Evolutionary conservation across 139 green algal species (phyloP).

Genomic region (Picochlorum sp.): DNA sequence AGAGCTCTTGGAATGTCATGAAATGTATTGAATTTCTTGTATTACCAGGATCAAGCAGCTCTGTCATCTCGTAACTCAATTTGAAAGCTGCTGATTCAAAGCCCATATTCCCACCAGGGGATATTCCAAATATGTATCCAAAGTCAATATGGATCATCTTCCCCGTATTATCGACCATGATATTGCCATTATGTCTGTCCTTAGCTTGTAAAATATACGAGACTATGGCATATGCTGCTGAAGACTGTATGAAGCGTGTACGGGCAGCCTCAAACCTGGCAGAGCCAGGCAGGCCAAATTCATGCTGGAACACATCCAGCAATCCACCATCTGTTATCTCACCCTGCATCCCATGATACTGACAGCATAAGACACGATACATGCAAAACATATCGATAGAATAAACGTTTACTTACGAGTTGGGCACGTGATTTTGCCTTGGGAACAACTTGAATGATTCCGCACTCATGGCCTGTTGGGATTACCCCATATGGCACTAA

Average conservation of each 20-base stretch:
- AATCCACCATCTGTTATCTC: slow-evolving; percentile 86
- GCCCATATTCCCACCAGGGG: slow-evolving; percentile 62
- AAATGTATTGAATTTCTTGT: slow-evolving; percentile 29
- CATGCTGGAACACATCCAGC: slow-evolving; percentile 83
- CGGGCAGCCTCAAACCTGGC: slow-evolving; percentile 76
- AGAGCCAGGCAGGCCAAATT: slow-evolving; percentile 76
- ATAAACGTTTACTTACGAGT: slow-evolving; percentile 18
- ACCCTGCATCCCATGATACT: slow-evolving; percentile 40
- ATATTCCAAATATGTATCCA: slow-evolving; percentile 93
- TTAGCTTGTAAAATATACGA: slow-evolving; percentile 86
- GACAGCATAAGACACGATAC: slow-evolving; percentile 62
- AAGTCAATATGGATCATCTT: slow-evolving; percentile 99
- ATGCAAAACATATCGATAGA: not conserved
- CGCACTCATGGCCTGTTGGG: slow-evolving; percentile 89
- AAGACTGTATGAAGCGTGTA: slow-evolving; percentile 76
- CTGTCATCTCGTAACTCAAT: slow-evolving; percentile 91
- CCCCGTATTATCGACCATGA: slow-evolving; percentile 85
- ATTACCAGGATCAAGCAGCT: slow-evolving; percentile 87
- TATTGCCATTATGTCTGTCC: slow-evolving; percentile 97
- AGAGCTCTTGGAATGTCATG: slow-evolving; percentile 47
- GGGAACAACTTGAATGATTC: slow-evolving; percentile 93
- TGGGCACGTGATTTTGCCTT: slow-evolving; percentile 54
- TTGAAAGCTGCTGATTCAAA: slow-evolving; percentile 98
- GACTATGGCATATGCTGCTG: slow-evolving; percentile 79
- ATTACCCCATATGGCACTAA: slow-evolving; percentile 92